These are phyloP conservation scores for Coemansia sp. DNA, from an alignment of 192 early-diverging fungal genomes.

Conservation along the genomic window DNA sequence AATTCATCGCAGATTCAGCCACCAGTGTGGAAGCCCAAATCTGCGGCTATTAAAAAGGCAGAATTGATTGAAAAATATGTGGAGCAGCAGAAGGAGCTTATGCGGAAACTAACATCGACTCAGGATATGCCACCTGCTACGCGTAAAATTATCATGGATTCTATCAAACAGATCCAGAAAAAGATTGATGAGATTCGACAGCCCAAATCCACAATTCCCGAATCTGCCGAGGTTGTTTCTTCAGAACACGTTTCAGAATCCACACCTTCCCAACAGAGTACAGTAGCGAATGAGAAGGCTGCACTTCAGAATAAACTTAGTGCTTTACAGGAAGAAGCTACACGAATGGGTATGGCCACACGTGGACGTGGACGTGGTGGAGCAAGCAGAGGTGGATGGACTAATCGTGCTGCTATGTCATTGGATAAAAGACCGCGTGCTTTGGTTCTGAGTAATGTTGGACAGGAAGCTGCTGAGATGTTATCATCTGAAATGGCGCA, in stretches of 20 bases:
- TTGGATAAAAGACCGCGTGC: conserved; percentile 47
- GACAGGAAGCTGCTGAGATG: conserved; percentile 26
- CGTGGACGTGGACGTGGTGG: conserved; percentile 13
- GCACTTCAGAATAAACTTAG: conserved; percentile 39
- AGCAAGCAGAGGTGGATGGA: neutral
- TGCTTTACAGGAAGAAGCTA: conserved; percentile 28
- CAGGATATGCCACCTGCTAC: conserved; percentile 42
- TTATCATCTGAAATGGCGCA: conserved; percentile 40
- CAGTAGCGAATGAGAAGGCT: conserved; percentile 22
- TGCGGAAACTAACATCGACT: conserved; percentile 43
- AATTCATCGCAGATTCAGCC: conserved; percentile 12
- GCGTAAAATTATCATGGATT: conserved; percentile 55
- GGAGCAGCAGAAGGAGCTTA: conserved; percentile 50
- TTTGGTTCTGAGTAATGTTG: conserved; percentile 34
- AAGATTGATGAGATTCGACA: conserved; percentile 35
- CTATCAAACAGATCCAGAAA: conserved; percentile 48
- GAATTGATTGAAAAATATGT: conserved; percentile 51
- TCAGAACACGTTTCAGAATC: neutral
- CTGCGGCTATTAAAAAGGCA: conserved; percentile 44
- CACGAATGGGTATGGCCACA: conserved; percentile 18
- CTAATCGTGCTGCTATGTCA: conserved; percentile 28
- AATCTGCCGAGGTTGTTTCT: neutral
- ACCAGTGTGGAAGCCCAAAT: conserved; percentile 43
- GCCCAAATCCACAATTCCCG: conserved; percentile 9
- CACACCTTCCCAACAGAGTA: conserved; percentile 1